Evolutionary conservation across 257 asterid species (phyloP), one percentile per base, ranked within the genome.

Genomic region (Penstemon barbatus): DNA sequence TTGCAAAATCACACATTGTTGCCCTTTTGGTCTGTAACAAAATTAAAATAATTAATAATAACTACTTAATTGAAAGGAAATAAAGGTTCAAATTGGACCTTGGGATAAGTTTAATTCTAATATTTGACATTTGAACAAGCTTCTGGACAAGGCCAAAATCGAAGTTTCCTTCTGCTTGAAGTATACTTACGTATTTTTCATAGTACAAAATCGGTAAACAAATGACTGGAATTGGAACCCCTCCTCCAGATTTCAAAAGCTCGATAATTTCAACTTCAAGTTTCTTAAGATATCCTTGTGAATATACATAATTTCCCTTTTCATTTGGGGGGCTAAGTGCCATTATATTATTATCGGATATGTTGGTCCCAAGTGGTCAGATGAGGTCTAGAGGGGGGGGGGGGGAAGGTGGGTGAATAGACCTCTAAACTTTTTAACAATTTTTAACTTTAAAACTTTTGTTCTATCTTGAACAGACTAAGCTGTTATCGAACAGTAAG

Each of bases 161-260:
- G 52, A 73, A 5, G 12, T 58, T 66, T 19, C 76, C 81, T 43
- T 65, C 71, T 3, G 56, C 65, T 25, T 59, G 59, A 37, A 80
- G 80, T 7, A 45, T 11, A 54, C 11, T 74, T 12, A 63, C 76
- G 11, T 71, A 77, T 25, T 55, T 67, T 48, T 80, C 85, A 56
- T 25, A 65, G 74, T 80, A 80, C 8, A 80, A 49, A 9, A 61
- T 57, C 4, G 78, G 80, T 57, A 80, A 45, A 6, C 74, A 70
- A 48, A 80, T 58, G 48, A 77, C 19, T 2, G 85, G 70, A 11
- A 77, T 65, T 1, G 85, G 85, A 50, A 68, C 73, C 57, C 74
- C 72, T 62, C 69, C 63, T 65, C 68, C 68, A 12, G 43, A 42
- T 65, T 69, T 77, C 71, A 80, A 33, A 36, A 80, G 71, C 15